A percentile compares a stretch with the other conserved stretches of the same genome.
Conservation (phyloP, 352 stramenopile genomes). For the Globisporangium heterothallicum region DNA sequence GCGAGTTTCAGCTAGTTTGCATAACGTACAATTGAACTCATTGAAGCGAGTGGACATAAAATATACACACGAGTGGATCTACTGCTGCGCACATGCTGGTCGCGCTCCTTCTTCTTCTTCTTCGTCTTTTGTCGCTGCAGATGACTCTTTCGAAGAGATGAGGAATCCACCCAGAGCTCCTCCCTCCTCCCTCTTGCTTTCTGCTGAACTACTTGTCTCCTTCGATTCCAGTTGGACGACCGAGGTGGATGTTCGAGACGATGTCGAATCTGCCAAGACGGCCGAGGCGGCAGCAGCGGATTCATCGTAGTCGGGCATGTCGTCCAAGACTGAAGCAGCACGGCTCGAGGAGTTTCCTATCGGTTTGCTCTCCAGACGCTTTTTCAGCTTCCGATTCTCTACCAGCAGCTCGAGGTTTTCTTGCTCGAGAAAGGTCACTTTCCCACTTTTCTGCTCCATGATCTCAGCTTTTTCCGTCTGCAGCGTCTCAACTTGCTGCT, state of each 20-base stretch:
- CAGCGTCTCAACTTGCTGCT: slow-evolving; percentile 24
- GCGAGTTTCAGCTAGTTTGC: no score
- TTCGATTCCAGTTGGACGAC: neutral
- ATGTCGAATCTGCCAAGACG: slow-evolving; percentile 5
- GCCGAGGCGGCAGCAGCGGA: slow-evolving; percentile 20
- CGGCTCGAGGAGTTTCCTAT: neutral
- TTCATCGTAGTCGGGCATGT: slow-evolving; percentile 21
- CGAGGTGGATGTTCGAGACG: neutral
- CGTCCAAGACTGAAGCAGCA: neutral
- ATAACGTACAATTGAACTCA: no score
- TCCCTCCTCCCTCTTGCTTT: neutral
- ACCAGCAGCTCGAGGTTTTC: slow-evolving; percentile 64
- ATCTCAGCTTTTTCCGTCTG: slow-evolving; percentile 21
- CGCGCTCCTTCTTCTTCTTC: slow-evolving; percentile 30
- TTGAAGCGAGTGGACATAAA: neutral
- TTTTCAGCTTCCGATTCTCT: slow-evolving; percentile 53
- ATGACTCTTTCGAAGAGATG: slow-evolving; percentile 21
- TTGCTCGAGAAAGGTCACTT: slow-evolving; percentile 57
- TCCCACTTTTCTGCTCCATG: slow-evolving; percentile 27
- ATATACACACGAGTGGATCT: slow-evolving; percentile 6
- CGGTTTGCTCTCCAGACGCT: slow-evolving; percentile 25
- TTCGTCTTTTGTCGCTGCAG: slow-evolving; percentile 16
- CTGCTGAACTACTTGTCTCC: neutral
- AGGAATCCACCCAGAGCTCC: slow-evolving; percentile 24
- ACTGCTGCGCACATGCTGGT: slow-evolving; percentile 47